Percentiles rank a stretch among this genome's conserved stretches.
Evolutionary conservation across 345 rosid species (phyloP).

Genomic region (Rhodamnia rubescens): DNA sequence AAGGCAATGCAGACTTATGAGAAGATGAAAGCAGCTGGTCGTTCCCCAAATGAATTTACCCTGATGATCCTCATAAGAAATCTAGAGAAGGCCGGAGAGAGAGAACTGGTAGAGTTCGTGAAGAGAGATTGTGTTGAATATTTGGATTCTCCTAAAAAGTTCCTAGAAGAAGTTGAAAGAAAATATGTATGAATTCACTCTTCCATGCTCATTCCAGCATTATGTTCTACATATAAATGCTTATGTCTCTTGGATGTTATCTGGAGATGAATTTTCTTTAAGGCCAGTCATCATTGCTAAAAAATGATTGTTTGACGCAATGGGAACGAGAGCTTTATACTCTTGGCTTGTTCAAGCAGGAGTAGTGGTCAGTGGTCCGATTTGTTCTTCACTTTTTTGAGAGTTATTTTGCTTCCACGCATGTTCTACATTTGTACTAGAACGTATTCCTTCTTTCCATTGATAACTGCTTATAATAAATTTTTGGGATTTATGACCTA

Average conservation of each 20-base stretch:
- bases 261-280: neutral
- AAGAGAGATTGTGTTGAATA: conserved; percentile 36
- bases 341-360: neutral
- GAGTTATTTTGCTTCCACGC: neutral
- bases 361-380: neutral
- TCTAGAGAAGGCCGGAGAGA: conserved; percentile 36
- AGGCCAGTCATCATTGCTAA: neutral
- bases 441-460: neutral
- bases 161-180: conserved; percentile 27
- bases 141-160: conserved; percentile 41
- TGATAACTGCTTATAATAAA: neutral
- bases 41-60: conserved; percentile 36
- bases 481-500: neutral
- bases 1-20: conserved; percentile 44
- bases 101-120: conserved; percentile 23
- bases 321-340: neutral
- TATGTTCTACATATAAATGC: neutral
- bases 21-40: conserved; percentile 31
- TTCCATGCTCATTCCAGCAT: neutral
- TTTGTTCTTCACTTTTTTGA: neutral
- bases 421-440: neutral
- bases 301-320: neutral
- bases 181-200: conserved; percentile 17
- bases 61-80: conserved; percentile 41
- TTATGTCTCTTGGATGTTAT: neutral